Evolutionary conservation across 2,329 filamentous ascomycete species (phyloP).

Genomic region (Epicoccum sorghinum): DNA sequence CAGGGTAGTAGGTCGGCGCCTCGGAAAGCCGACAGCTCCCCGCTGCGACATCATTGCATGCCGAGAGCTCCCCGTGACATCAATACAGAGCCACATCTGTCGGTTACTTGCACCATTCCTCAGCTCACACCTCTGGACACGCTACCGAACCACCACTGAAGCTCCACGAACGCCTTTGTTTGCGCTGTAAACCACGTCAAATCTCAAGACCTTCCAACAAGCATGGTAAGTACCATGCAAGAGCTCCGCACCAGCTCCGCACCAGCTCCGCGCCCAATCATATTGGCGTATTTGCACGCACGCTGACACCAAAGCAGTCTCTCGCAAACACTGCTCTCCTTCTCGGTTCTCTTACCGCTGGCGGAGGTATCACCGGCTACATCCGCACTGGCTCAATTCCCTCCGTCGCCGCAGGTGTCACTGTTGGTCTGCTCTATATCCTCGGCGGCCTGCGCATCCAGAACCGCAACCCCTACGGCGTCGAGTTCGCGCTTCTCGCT

Average conservation of each 20-base stretch:
- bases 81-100: conserved; percentile 10
- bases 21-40: conserved; percentile 20
- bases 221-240: conserved; percentile 5
- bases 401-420: conserved; percentile 81
- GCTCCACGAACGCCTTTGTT: neutral
- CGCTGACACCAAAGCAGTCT: conserved; percentile 29
- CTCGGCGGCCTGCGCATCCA: conserved; percentile 81
- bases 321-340: conserved; percentile 72
- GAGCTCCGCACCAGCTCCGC: neutral
- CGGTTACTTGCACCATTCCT: conserved; percentile 6
- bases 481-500: conserved; percentile 88
- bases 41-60: conserved; percentile 12
- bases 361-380: conserved; percentile 88
- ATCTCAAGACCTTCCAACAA: neutral
- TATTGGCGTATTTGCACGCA: neutral
- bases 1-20: conserved; percentile 17
- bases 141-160: neutral
- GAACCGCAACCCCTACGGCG: conserved; percentile 75
- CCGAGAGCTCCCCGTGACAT: conserved; percentile 24
- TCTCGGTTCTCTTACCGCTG: conserved; percentile 81
- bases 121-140: neutral
- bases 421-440: conserved; percentile 79
- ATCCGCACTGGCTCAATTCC: conserved; percentile 83
- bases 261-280: conserved; percentile 7
- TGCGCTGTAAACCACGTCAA: neutral